Percentiles rank a stretch among this genome's conserved stretches.
phyloP scores from a whole-genome alignment of 176 grass and related monocot genomes.

The Rhynchospora pubera region DNA sequence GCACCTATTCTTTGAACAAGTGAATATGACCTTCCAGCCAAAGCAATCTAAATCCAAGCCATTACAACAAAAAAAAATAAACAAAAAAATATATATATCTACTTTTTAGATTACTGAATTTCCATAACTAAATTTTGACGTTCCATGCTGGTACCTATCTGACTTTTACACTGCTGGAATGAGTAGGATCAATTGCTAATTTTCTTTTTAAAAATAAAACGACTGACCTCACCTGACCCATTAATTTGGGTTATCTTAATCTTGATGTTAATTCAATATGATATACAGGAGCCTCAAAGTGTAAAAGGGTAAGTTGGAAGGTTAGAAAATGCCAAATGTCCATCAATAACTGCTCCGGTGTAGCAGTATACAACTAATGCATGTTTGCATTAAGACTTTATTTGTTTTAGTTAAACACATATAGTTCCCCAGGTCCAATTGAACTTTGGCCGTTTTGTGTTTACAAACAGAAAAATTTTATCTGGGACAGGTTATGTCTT shows the following conservation, averaged over 20 bases:
- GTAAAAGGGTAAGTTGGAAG: background rate
- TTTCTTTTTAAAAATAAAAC: background rate
- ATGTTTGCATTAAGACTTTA: background rate
- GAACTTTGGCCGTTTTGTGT: background rate
- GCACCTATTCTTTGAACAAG: constrained; percentile 92
- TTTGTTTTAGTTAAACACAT: background rate
- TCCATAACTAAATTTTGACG: background rate
- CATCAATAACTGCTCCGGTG: background rate
- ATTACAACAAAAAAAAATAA: constrained; percentile 2
- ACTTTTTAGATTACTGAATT: background rate
- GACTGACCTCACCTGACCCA: background rate
- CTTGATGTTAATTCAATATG: background rate
- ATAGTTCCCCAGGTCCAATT: background rate
- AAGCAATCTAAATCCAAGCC: constrained; percentile 61
- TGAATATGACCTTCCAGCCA: constrained; percentile 79
- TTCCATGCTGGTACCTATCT: background rate
- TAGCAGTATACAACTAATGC: background rate
- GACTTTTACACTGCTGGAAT: background rate
- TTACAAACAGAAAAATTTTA: background rate
- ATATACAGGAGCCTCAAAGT: background rate
- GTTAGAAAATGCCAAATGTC: background rate
- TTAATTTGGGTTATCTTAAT: background rate
- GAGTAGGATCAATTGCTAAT: background rate
- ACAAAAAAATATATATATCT: background rate
- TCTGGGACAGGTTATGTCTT: background rate